Conservation (phyloP, 192 early-diverging fungal genomes). For the Coemansia sp. region DNA sequence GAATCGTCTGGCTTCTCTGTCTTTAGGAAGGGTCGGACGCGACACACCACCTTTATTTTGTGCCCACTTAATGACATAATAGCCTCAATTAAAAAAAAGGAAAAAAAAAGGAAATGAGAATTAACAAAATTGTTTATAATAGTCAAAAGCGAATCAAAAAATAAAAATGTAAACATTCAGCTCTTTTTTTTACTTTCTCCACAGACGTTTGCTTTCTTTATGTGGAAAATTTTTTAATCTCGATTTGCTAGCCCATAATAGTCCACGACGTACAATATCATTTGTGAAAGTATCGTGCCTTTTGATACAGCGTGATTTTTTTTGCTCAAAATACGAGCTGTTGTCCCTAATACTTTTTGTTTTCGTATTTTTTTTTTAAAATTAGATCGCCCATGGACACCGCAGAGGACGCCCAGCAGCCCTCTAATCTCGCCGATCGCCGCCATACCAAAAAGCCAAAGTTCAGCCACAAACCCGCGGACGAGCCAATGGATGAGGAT, state of each 20-base stretch:
- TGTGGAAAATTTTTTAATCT: constrained; percentile 6
- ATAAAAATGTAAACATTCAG: constrained; percentile 24
- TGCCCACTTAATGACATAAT: constrained; percentile 24
- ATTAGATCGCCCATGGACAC: neutral
- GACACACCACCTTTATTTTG: constrained; percentile 61
- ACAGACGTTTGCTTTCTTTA: neutral
- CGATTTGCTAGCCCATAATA: neutral
- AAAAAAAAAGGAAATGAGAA: neutral
- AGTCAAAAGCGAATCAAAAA: constrained; percentile 8
- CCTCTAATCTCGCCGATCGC: neutral
- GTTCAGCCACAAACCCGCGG: constrained; percentile 1
- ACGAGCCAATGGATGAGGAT: neutral
- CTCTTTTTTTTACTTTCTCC: neutral
- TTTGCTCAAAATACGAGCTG: too few species aligned
- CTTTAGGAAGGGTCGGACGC: constrained; percentile 61
- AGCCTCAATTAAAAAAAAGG: neutral
- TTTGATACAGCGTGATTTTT: too few species aligned
- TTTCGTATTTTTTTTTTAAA: too few species aligned
- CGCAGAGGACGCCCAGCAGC: neutral
- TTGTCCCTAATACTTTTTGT: too few species aligned
- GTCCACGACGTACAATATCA: too few species aligned
- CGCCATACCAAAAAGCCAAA: constrained; percentile 13
- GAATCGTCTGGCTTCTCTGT: constrained; percentile 55
- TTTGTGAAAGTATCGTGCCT: too few species aligned
- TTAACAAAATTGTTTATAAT: neutral